Conservation (phyloP, 495 filamentous ascomycete genomes). For the Xylaria telfairii region DNA sequence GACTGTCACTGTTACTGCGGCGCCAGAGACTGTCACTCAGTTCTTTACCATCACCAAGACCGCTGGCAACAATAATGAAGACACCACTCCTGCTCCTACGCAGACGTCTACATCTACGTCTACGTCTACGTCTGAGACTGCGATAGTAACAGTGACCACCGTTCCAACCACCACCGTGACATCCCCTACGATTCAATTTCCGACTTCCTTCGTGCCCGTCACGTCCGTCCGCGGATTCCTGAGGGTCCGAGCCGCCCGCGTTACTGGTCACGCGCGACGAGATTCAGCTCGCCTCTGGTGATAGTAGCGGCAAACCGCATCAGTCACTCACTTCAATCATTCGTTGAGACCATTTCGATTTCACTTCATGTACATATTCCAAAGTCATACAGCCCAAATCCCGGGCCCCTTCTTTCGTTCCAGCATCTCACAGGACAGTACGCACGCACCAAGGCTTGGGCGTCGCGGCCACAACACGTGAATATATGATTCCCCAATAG, state of each 20-base stretch:
- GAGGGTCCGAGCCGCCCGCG: constrained; percentile 24
- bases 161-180: neutral
- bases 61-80: neutral
- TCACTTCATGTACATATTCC: constrained; percentile 12
- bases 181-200: neutral
- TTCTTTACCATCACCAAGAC: constrained; percentile 32
- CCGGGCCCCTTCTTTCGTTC: constrained; percentile 4
- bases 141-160: neutral
- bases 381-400: neutral
- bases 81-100: neutral
- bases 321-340: neutral
- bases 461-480: neutral
- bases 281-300: neutral
- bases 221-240: constrained; percentile 34
- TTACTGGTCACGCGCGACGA: constrained; percentile 37
- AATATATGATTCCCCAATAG: neutral
- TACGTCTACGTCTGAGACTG: neutral
- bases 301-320: no score
- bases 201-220: constrained; percentile 29
- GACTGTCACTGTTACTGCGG: constrained; percentile 38
- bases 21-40: constrained; percentile 27
- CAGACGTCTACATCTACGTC: no score
- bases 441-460: neutral
- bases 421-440: neutral
- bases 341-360: neutral